Percentiles rank a stretch among this genome's conserved stretches.
phyloP scores from a whole-genome alignment of 768 basidiomycete genomes.

The Kwoniella heveanensis region DNA sequence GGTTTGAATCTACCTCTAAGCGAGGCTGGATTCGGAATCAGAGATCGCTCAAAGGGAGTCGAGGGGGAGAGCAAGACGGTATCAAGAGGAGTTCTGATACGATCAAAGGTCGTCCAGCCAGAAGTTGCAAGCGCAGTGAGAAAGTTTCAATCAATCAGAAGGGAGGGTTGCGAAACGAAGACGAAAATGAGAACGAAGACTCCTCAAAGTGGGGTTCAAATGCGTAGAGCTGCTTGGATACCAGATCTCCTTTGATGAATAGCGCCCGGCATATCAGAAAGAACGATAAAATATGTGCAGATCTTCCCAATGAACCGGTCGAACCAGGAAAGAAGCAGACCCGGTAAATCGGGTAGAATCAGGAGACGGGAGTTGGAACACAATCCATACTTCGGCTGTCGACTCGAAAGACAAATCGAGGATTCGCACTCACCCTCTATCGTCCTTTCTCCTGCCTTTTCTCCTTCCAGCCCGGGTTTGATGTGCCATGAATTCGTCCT shows the following conservation, averaged over 20 bases:
- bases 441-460: constrained; percentile 21
- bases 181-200: not conserved
- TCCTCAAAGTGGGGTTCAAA: not conserved
- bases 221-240: not conserved
- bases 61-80: not conserved
- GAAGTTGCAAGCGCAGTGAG: not conserved
- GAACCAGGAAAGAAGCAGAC: not conserved
- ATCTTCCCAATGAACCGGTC: not conserved
- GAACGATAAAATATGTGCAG: not conserved
- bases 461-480: constrained; percentile 25
- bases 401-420: not conserved
- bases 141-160: not conserved
- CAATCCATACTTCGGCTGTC: no score
- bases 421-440: constrained; percentile 19
- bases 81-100: not conserved
- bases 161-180: not conserved
- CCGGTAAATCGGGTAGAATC: no score
- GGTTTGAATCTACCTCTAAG: not conserved
- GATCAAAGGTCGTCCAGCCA: not conserved
- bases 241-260: not conserved
- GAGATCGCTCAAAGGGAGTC: not conserved
- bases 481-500: constrained; percentile 39
- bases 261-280: not conserved
- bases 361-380: no score
- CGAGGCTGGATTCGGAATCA: not conserved